phyloP scores from a whole-genome alignment of 192 early-diverging fungal genomes.

The Gorgonomyces haynaldii region DNA sequence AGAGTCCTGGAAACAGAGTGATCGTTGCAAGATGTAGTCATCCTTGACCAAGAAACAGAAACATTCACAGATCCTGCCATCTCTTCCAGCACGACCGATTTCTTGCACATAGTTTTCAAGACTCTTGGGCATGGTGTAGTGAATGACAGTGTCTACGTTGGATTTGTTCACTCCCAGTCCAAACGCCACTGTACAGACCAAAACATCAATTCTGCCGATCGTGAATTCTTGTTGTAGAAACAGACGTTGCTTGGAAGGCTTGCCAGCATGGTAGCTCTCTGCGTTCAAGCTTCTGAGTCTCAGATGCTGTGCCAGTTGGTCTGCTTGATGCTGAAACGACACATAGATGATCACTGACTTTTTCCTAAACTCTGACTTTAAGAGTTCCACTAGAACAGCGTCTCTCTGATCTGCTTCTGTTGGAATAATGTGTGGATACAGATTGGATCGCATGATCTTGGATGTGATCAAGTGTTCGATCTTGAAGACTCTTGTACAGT shows the following conservation, averaged over 20 bases:
- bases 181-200: constrained; percentile 87
- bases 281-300: constrained; percentile 52
- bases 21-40: constrained; percentile 29
- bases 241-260: constrained; percentile 43
- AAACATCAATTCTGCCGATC: constrained; percentile 45
- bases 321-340: constrained; percentile 48
- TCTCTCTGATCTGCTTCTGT: constrained; percentile 40
- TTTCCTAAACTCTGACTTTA: constrained; percentile 33
- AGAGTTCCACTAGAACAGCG: constrained; percentile 41
- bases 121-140: constrained; percentile 70
- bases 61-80: constrained; percentile 21
- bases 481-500: too few species aligned
- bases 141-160: constrained; percentile 81
- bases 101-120: constrained; percentile 76
- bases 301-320: constrained; percentile 55
- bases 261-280: constrained; percentile 69
- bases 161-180: constrained; percentile 92
- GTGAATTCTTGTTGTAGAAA: constrained; percentile 59
- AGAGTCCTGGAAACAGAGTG: constrained; percentile 18
- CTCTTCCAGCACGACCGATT: constrained; percentile 33
- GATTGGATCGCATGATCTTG: constrained; percentile 45
- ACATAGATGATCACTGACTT: constrained; percentile 66
- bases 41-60: constrained; percentile 20
- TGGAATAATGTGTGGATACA: too few species aligned
- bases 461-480: too few species aligned